Evolutionary conservation across 1,284 basidiomycete genomes (phyloP).

Genomic region (Anthracocystis walkeri): DNA sequence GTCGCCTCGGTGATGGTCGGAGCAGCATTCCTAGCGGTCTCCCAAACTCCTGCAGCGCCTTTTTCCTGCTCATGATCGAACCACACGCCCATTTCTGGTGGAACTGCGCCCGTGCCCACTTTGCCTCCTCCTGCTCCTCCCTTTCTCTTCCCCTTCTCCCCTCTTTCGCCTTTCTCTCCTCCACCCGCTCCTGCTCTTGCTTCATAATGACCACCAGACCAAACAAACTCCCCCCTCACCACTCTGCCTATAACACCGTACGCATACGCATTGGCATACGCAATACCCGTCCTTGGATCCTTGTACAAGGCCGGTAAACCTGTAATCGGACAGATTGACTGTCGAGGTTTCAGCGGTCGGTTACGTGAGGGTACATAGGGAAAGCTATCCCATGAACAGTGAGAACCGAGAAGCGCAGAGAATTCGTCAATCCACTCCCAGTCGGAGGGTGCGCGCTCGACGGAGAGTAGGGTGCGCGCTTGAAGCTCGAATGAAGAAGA

Average conservation of each 20-base stretch:
- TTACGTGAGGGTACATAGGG: conserved; percentile 70
- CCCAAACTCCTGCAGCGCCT: conserved; percentile 41
- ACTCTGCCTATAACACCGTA: conserved; percentile 76
- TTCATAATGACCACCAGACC: conserved; percentile 43
- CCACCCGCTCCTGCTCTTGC: no score
- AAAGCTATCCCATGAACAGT: conserved; percentile 71
- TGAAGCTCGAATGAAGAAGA: conserved; percentile 23
- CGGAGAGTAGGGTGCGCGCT: conserved; percentile 55
- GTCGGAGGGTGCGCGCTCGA: conserved; percentile 44
- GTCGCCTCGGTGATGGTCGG: background rate
- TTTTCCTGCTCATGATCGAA: conserved; percentile 30
- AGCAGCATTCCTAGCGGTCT: background rate
- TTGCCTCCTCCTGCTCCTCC: background rate
- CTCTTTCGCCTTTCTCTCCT: no score
- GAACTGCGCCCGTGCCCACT: conserved; percentile 22
- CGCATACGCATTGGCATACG: conserved; percentile 79
- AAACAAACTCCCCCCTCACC: conserved; percentile 72
- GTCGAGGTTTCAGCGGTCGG: conserved; percentile 69
- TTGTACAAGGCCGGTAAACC: conserved; percentile 74
- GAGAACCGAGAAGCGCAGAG: conserved; percentile 79
- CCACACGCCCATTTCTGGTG: conserved; percentile 49
- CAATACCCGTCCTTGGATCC: conserved; percentile 81
- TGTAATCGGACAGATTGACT: conserved; percentile 71
- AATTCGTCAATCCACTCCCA: conserved; percentile 77
- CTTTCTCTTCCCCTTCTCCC: conserved; percentile 5